Evolutionary conservation across 768 basidiomycete genomes (phyloP).

Genomic region (Hericium rajendrae): DNA sequence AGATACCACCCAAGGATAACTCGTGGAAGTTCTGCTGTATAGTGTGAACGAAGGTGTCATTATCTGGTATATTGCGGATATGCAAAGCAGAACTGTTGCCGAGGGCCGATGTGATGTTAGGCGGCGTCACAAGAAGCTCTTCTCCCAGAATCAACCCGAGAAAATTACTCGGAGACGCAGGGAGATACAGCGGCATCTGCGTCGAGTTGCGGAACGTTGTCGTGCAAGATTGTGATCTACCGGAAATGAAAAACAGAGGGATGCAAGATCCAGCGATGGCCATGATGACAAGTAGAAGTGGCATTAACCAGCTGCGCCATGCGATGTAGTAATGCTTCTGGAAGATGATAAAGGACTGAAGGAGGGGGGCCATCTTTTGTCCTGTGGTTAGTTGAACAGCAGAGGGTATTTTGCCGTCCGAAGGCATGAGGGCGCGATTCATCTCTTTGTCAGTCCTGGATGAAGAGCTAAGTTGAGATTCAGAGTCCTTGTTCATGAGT

Average conservation of each 20-base stretch:
- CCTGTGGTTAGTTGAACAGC: constrained; percentile 39
- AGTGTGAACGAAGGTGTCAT: constrained; percentile 46
- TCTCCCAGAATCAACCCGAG: constrained; percentile 22
- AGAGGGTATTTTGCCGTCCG: constrained; percentile 5
- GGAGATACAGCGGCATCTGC: constrained; percentile 44
- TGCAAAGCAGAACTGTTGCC: constrained; percentile 32
- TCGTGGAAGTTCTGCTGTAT: constrained; percentile 44
- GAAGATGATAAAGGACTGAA: constrained; percentile 66
- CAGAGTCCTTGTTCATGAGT: constrained; percentile 35
- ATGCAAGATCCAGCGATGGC: constrained; percentile 56
- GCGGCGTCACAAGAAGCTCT: constrained; percentile 41
- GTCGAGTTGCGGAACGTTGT: constrained; percentile 28
- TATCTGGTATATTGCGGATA: constrained; percentile 38
- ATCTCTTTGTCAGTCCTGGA: neutral
- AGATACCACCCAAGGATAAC: constrained; percentile 60
- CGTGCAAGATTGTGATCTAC: constrained; percentile 42
- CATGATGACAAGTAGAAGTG: constrained; percentile 32
- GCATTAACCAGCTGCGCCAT: constrained; percentile 61
- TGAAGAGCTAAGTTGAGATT: neutral
- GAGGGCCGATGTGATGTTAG: constrained; percentile 37
- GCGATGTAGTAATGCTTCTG: constrained; percentile 58
- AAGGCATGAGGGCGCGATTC: constrained; percentile 2
- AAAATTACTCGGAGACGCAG: constrained; percentile 32
- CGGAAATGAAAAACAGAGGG: constrained; percentile 54
- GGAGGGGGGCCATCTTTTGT: constrained; percentile 42